Percentiles rank a stretch among this genome's conserved stretches.
Evolutionary conservation across 805 yeast genomes (phyloP).

Genomic region (Brettanomyces bruxellensis): DNA sequence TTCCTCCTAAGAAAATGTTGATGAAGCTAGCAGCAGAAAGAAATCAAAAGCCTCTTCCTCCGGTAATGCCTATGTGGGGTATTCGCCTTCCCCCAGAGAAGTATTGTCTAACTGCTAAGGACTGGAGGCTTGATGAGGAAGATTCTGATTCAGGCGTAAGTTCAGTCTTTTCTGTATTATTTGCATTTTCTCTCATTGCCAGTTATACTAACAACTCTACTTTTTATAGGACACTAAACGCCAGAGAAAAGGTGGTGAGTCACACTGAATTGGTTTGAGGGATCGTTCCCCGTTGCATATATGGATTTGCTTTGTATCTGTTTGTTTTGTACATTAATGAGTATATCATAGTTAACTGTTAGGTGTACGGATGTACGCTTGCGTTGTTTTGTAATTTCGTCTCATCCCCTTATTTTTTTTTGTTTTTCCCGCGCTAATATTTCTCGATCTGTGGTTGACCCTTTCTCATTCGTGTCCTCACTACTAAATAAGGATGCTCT

Average conservation of each 20-base stretch:
- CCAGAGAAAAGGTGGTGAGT: neutral
- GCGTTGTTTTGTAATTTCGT: too few species aligned
- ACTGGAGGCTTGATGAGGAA: constrained; percentile 40
- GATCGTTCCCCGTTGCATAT: neutral
- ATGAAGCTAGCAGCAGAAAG: constrained; percentile 89
- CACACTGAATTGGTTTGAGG: neutral
- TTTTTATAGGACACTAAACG: neutral
- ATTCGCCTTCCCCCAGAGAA: constrained; percentile 94
- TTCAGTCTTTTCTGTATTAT: neutral
- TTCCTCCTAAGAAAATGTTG: constrained; percentile 86
- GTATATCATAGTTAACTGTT: neutral
- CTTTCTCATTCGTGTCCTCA: too few species aligned
- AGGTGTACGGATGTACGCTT: too few species aligned
- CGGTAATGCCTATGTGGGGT: constrained; percentile 87
- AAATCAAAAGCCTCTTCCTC: constrained; percentile 83
- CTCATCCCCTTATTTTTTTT: too few species aligned
- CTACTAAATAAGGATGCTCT: too few species aligned
- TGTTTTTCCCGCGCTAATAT: too few species aligned
- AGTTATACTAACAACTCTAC: neutral
- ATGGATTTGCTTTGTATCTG: neutral
- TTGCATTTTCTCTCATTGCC: too few species aligned
- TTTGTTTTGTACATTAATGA: neutral
- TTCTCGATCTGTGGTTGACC: too few species aligned
- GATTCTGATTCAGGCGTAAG: neutral
- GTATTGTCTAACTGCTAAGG: constrained; percentile 81